phyloP scores from a whole-genome alignment of 2,329 filamentous ascomycete genomes.

The Sarocladiaceae sp. region DNA sequence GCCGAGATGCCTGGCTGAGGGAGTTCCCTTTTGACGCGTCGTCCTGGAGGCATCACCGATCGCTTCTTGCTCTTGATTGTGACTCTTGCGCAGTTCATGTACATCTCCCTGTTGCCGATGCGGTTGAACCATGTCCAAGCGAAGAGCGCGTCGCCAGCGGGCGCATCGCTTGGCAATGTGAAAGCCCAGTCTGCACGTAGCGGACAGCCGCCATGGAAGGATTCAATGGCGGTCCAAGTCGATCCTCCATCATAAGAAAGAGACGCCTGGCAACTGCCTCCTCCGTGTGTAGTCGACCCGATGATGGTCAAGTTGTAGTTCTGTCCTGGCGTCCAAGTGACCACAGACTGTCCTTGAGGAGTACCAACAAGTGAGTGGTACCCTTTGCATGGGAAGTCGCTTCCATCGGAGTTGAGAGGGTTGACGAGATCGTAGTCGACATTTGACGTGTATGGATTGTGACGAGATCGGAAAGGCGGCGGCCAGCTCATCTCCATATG shows the following conservation, averaged over 20 bases:
- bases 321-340: slow-evolving; percentile 54
- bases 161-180: slow-evolving; percentile 57
- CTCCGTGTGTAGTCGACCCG: slow-evolving; percentile 56
- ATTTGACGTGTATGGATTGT: slow-evolving; percentile 40
- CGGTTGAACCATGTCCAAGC: slow-evolving; percentile 75
- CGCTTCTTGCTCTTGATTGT: slow-evolving; percentile 22
- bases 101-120: slow-evolving; percentile 70
- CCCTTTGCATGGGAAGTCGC: slow-evolving; percentile 72
- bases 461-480: slow-evolving; percentile 45
- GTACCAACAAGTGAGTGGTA: slow-evolving; percentile 40
- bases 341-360: slow-evolving; percentile 44
- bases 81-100: slow-evolving; percentile 70
- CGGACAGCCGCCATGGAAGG: slow-evolving; percentile 44
- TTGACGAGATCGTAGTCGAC: slow-evolving; percentile 68
- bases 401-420: slow-evolving; percentile 56
- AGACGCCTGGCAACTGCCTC: slow-evolving; percentile 67
- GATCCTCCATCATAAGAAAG: slow-evolving; percentile 66
- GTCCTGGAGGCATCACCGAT: too few relatives aligned
- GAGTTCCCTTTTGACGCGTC: too few relatives aligned
- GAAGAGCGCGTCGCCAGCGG: slow-evolving; percentile 39
- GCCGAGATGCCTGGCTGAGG: too few relatives aligned
- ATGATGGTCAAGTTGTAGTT: slow-evolving; percentile 55
- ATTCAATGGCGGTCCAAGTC: slow-evolving; percentile 59
- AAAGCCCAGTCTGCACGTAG: slow-evolving; percentile 50
- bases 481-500: slow-evolving; percentile 51